These are phyloP conservation scores for Paramecium octaurelia DNA, from an alignment of 73 alveolate species.

Conservation along the genomic window DNA sequence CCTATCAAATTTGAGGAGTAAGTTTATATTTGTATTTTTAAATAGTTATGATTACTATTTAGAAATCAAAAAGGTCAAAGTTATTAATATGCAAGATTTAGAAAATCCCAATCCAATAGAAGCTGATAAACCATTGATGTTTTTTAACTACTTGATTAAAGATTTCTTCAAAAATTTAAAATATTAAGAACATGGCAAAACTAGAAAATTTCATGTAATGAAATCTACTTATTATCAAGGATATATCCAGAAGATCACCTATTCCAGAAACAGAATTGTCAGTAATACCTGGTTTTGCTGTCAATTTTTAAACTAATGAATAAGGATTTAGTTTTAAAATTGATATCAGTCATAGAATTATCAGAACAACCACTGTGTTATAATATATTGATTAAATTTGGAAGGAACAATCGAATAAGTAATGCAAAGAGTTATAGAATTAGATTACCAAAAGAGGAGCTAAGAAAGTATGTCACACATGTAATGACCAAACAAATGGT, in stretches of 20 bases:
- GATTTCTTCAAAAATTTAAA: background rate
- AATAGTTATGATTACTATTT: background rate
- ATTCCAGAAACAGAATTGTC: conserved; percentile 26
- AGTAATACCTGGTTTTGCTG: conserved; percentile 28
- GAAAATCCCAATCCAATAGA: background rate
- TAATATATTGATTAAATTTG: background rate
- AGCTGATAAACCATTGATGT: background rate
- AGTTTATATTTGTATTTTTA: background rate
- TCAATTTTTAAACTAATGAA: background rate
- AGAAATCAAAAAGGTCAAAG: background rate
- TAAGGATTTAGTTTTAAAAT: conserved; percentile 13
- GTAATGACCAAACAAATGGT: background rate
- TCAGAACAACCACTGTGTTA: background rate
- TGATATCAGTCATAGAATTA: conserved; percentile 18
- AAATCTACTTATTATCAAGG: background rate
- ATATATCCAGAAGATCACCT: background rate
- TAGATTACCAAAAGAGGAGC: background rate
- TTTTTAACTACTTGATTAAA: background rate
- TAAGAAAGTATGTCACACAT: background rate
- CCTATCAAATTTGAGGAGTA: background rate
- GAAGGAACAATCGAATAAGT: background rate
- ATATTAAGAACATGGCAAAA: conserved; percentile 26
- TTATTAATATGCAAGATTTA: conserved; percentile 10
- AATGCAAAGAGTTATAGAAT: background rate
- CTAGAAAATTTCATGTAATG: background rate